phyloP scores from a whole-genome alignment of 305 asterid genomes.

The Plantago rigida region DNA sequence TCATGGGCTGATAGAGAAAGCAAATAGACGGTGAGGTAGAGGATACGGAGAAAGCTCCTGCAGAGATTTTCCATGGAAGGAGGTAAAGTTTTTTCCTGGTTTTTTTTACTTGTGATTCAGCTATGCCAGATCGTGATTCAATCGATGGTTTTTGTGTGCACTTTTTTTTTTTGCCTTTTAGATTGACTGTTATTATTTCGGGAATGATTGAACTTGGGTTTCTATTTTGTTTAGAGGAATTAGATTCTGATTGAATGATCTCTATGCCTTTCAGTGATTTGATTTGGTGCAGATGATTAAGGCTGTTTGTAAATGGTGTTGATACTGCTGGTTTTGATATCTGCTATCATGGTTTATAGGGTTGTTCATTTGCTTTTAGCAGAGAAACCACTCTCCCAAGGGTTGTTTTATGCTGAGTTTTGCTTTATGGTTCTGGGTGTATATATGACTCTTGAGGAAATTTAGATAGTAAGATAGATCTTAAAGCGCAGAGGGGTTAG shows the following conservation, averaged over 20 bases:
- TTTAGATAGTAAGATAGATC: slow-evolving; percentile 10
- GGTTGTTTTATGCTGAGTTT: slow-evolving; percentile 9
- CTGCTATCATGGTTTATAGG: slow-evolving; percentile 1
- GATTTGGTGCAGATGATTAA: not conserved
- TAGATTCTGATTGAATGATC: not conserved
- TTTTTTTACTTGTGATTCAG: not conserved
- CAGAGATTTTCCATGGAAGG: slow-evolving; percentile 10
- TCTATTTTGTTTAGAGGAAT: not conserved
- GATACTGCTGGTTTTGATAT: not conserved
- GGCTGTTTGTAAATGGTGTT: not conserved
- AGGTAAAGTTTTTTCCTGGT: not conserved
- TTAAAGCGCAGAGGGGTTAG: not conserved
- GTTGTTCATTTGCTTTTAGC: slow-evolving; percentile 16
- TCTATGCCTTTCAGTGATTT: not conserved
- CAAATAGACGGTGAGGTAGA: slow-evolving; percentile 10
- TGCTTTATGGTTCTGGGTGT: slow-evolving; percentile 16
- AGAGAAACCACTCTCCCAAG: not conserved
- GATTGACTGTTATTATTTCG: too few species aligned
- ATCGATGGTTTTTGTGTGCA: not conserved
- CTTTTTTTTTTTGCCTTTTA: not conserved
- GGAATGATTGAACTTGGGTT: too few species aligned
- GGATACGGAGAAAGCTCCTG: not conserved
- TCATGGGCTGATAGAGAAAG: too few species aligned
- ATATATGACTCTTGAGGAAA: not conserved
- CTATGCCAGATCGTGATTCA: not conserved